phyloP scores from a whole-genome alignment of 192 early-diverging fungal species.

The Backusella tuberculispora region DNA sequence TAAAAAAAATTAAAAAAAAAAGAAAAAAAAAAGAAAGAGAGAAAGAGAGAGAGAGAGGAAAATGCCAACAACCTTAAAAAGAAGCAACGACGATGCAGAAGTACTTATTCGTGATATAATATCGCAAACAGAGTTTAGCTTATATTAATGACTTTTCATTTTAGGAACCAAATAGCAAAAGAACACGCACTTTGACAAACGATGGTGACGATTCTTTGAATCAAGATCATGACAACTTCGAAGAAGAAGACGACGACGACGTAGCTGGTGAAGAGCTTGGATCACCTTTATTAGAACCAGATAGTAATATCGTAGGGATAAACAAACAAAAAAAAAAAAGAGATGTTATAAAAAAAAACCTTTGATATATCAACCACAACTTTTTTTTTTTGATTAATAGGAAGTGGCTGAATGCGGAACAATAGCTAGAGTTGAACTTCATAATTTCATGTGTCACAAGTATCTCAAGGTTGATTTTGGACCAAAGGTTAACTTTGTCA shows the following conservation, averaged over 20 bases:
- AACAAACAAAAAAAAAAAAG: background rate
- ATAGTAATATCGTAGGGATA: background rate
- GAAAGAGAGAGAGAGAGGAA: too few relatives aligned
- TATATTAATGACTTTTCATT: background rate
- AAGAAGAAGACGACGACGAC: background rate
- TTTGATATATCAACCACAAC: background rate
- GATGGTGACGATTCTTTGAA: background rate
- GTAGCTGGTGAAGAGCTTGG: background rate
- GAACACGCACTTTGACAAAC: background rate
- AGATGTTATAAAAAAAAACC: background rate
- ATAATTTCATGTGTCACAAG: slow-evolving; percentile 97
- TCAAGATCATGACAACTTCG: background rate
- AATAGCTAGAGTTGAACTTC: slow-evolving; percentile 81
- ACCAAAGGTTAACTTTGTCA: slow-evolving; percentile 94
- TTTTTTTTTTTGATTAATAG: slow-evolving; percentile 32
- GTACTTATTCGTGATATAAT: too few relatives aligned
- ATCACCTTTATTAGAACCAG: background rate
- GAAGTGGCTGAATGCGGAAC: slow-evolving; percentile 64
- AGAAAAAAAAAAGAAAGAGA: too few relatives aligned
- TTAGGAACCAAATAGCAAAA: background rate
- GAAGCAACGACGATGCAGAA: background rate
- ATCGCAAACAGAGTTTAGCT: too few relatives aligned
- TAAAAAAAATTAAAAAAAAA: background rate
- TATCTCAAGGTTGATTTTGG: slow-evolving; percentile 77
- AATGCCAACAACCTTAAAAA: background rate